phyloP scores from a whole-genome alignment of 2,329 filamentous ascomycete genomes.

The Aspergillus fumigatiaffinis region DNA sequence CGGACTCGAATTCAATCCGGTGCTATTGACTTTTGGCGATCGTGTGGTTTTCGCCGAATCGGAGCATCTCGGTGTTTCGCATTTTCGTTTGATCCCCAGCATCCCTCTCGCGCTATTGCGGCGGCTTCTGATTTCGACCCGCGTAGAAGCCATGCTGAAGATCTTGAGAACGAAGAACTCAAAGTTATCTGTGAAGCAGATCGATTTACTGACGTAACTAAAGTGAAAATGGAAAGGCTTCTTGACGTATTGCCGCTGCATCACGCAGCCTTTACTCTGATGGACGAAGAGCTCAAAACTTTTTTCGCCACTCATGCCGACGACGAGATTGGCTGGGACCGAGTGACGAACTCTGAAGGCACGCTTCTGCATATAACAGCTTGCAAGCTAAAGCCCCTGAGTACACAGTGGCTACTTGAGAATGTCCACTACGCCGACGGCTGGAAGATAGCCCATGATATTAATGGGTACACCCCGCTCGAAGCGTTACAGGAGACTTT shows the following conservation, averaged over 20 bases:
- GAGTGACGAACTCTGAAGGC: constrained; percentile 16
- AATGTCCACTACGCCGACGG: constrained; percentile 10
- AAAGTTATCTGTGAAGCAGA: constrained; percentile 2
- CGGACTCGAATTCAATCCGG: background rate
- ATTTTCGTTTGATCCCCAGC: constrained; percentile 14
- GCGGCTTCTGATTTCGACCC: constrained; percentile 13
- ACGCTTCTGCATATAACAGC: constrained; percentile 27
- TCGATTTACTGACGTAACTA: constrained; percentile 1
- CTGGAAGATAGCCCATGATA: constrained; percentile 25
- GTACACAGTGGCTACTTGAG: constrained; percentile 26
- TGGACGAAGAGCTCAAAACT: constrained; percentile 11
- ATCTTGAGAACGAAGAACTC: constrained; percentile 13
- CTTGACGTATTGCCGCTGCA: constrained; percentile 10
- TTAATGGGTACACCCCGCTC: constrained; percentile 31
- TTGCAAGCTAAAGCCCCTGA: constrained; percentile 17
- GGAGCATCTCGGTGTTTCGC: constrained; percentile 16
- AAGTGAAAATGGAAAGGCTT: constrained; percentile 12
- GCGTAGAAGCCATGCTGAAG: constrained; percentile 6
- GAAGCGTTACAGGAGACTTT: constrained; percentile 29
- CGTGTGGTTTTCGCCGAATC: constrained; percentile 17
- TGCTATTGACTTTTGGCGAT: constrained; percentile 21
- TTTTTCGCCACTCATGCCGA: constrained; percentile 10
- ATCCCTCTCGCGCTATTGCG: constrained; percentile 11
- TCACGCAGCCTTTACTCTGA: constrained; percentile 13
- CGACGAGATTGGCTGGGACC: constrained; percentile 12